Conservation (phyloP, 768 basidiomycete genomes). For the Mycena indigotica region DNA sequence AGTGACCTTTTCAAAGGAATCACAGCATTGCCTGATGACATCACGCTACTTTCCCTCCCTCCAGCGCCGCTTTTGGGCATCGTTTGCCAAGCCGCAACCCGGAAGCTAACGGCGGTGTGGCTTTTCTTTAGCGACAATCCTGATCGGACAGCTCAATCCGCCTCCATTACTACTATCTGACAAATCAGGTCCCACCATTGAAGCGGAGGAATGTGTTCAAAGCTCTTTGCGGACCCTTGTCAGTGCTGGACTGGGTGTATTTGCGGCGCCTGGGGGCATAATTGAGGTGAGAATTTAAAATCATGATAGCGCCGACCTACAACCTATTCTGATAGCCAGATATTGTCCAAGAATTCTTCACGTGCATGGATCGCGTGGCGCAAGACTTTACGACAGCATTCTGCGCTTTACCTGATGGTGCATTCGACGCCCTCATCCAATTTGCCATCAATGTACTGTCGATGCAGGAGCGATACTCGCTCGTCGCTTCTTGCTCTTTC, state of each 20-base stretch:
- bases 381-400: constrained; percentile 63
- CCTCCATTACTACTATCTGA: constrained; percentile 53
- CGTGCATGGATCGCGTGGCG: constrained; percentile 65
- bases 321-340: constrained; percentile 53
- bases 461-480: constrained; percentile 82
- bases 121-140: constrained; percentile 77
- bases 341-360: constrained; percentile 87
- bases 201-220: constrained; percentile 60
- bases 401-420: constrained; percentile 62
- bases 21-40: constrained; percentile 76
- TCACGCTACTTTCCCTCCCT: constrained; percentile 78
- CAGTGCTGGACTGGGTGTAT: constrained; percentile 53
- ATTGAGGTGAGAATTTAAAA: constrained; percentile 54
- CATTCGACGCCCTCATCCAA: constrained; percentile 68
- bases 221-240: constrained; percentile 59
- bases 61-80: constrained; percentile 81
- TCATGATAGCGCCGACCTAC: neutral
- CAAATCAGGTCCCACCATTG: constrained; percentile 53
- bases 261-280: constrained; percentile 67
- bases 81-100: constrained; percentile 70
- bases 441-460: constrained; percentile 68
- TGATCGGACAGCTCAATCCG: constrained; percentile 82
- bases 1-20: constrained; percentile 87
- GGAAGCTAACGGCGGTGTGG: constrained; percentile 82
- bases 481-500: constrained; percentile 81